Base-by-base conservation (phyloP, 73 alveolate species). In the Paramecium bursaria region DNA sequence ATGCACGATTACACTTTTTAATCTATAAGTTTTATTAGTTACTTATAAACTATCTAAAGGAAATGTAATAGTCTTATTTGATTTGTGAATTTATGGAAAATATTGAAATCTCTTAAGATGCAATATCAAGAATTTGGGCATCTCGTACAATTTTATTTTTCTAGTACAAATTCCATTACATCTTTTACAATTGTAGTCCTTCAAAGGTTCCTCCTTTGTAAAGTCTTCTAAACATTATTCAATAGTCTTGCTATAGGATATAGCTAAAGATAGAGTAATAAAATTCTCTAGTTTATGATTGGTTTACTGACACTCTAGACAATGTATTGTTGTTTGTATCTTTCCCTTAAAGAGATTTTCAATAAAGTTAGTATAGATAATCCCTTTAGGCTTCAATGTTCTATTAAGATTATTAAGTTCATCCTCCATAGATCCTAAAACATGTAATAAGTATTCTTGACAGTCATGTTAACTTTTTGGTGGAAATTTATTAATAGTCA, bases 401-500 rank as follows among this genome's bases (percentile, higher is more conserved):
- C 44, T 67, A 67, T 67, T 67, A 7, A 67, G 14, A 19, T 17
- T 27, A 7, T 21, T 25, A 15, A 67, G 33, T 42, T 67, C 82
- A 33, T 67, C 82, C 2, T 67, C 82, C 7, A 67, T 35, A 0
- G 33, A 21, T 5, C 82, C 82, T 2, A 67, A 42, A 26, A 67
- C 33, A 42, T 67, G 44, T 4, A 67, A 42, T 42, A 67, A 67
- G 22, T 39, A 33, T 67, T 67, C 82, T 21, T 67, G 82, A 39
- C 82, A 67, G 22, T 67, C 82, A 39, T 67, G 82, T 67, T 67
- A 39, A 19, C 22, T 67, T 42, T 67, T 67, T 10, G 82, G 82
- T 39, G 15, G 82, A 67, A 67, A 67, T 14, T 67, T 13, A 42
- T 42, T 67, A 14, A 67, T 67, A 2, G 44, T 35, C 2, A 67